These are phyloP conservation scores for Pythium diclinum DNA, from an alignment of 352 stramenopile species.

Conservation along the genomic window DNA sequence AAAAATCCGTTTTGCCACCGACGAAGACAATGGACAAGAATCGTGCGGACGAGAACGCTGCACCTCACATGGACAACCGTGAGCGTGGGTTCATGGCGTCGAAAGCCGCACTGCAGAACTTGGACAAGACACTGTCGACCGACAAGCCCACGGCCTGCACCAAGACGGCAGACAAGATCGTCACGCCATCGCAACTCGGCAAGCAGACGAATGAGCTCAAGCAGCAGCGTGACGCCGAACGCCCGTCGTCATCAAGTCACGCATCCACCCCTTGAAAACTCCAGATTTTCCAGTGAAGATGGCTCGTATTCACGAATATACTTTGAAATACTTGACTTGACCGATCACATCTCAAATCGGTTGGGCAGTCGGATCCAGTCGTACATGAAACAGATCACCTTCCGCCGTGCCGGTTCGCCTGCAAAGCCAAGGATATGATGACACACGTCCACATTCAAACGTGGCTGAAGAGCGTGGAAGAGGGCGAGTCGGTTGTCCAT, in stretches of 20 bases:
- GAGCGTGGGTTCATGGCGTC: slow-evolving; percentile 24
- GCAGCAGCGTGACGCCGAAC: slow-evolving; percentile 1
- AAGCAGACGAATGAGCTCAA: slow-evolving; percentile 11
- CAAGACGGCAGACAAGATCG: background rate
- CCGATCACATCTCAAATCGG: slow-evolving; percentile 18
- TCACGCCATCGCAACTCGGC: slow-evolving; percentile 18
- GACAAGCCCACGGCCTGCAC: background rate
- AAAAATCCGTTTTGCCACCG: too few relatives aligned
- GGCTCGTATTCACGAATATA: background rate
- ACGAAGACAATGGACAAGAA: too few relatives aligned
- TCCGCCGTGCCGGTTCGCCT: slow-evolving; percentile 9
- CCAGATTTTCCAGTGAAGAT: background rate
- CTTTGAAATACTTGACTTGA: background rate
- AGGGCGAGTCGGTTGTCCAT: slow-evolving; percentile 20
- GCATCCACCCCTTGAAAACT: background rate
- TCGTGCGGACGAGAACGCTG: background rate
- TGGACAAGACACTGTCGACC: slow-evolving; percentile 18
- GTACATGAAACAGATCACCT: slow-evolving; percentile 22
- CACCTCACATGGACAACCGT: slow-evolving; percentile 2
- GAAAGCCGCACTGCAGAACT: slow-evolving; percentile 20
- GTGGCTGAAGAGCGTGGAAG: background rate
- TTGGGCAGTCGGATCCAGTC: slow-evolving; percentile 24
- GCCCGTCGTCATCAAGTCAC: background rate
- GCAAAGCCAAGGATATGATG: slow-evolving; percentile 21
- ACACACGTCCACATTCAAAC: slow-evolving; percentile 20